A percentile compares a stretch with the other conserved stretches of the same genome.
Evolutionary conservation across 768 basidiomycete genomes (phyloP).

Genomic region (Lanmaoa rubissima): DNA sequence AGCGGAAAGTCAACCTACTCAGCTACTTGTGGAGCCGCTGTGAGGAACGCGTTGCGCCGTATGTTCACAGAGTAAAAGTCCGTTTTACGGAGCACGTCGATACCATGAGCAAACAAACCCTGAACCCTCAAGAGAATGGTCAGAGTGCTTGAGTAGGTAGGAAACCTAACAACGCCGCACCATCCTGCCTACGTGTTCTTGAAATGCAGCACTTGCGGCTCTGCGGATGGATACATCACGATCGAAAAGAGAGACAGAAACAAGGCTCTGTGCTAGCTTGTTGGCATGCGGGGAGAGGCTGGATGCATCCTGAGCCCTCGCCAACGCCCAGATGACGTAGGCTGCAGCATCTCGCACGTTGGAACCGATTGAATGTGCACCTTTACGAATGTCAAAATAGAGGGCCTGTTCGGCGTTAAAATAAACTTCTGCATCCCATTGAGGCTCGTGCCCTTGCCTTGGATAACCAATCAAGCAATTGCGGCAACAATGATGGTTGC

Average conservation of each 20-base stretch:
- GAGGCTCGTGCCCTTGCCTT: slow-evolving; percentile 50
- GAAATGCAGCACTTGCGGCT: slow-evolving; percentile 96
- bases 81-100: slow-evolving; percentile 86
- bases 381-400: slow-evolving; percentile 88
- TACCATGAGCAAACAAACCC: slow-evolving; percentile 91
- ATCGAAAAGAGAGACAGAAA: slow-evolving; percentile 84
- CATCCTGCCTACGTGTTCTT: slow-evolving; percentile 93
- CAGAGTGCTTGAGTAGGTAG: slow-evolving; percentile 5
- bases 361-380: slow-evolving; percentile 90
- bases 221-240: slow-evolving; percentile 92
- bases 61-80: slow-evolving; percentile 95
- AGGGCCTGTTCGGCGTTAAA: slow-evolving; percentile 58
- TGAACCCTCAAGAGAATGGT: slow-evolving; percentile 36
- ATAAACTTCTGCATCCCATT: slow-evolving; percentile 10
- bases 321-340: slow-evolving; percentile 94
- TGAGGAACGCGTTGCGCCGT: slow-evolving; percentile 78
- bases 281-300: slow-evolving; percentile 59
- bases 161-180: slow-evolving; percentile 44
- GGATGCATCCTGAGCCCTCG: slow-evolving; percentile 66
- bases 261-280: slow-evolving; percentile 65
- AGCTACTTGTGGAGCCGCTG: slow-evolving; percentile 83
- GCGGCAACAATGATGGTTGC: slow-evolving; percentile 49
- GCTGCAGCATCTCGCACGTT: slow-evolving; percentile 93
- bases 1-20: slow-evolving; percentile 52
- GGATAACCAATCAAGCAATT: slow-evolving; percentile 74